Evolutionary conservation across 257 asterid species (phyloP).

Genomic region (Linderniella brevidens): DNA sequence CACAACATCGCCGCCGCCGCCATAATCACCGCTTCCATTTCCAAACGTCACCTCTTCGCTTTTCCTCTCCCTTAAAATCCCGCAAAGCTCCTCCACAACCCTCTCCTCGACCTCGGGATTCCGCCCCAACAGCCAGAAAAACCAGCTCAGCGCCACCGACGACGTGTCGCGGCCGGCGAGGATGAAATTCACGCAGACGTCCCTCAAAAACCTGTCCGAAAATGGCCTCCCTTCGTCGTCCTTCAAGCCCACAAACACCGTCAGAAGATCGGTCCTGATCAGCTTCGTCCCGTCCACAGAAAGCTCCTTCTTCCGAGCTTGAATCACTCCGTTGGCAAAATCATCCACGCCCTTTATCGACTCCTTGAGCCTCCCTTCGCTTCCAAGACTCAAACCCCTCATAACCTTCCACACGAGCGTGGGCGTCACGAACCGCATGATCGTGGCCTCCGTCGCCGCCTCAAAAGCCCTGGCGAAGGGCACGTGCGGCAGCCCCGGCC

Average conservation of each 20-base stretch:
- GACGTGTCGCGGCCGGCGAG: constrained; percentile 96
- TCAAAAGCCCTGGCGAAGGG: constrained; percentile 80
- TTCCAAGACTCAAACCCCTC: constrained; percentile 42
- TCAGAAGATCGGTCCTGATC: constrained; percentile 45
- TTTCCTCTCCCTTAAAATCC: constrained; percentile 38
- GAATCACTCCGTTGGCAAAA: constrained; percentile 59
- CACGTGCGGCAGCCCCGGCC: constrained; percentile 58
- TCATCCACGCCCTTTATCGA: constrained; percentile 48
- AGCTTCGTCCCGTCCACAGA: constrained; percentile 9
- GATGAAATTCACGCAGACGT: constrained; percentile 80
- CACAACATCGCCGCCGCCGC: constrained; percentile 12
- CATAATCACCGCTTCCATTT: background rate
- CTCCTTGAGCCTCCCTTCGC: constrained; percentile 35
- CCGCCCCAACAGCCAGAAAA: constrained; percentile 59
- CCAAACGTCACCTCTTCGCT: constrained; percentile 2
- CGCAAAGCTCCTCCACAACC: constrained; percentile 46
- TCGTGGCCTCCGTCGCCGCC: constrained; percentile 75
- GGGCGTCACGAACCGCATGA: constrained; percentile 54
- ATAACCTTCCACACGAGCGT: constrained; percentile 62
- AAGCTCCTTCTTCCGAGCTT: constrained; percentile 56
- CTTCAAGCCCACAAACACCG: constrained; percentile 60
- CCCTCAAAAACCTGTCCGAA: constrained; percentile 51
- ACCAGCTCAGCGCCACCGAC: constrained; percentile 91
- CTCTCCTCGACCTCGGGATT: constrained; percentile 58
- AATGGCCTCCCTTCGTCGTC: constrained; percentile 42